These are phyloP conservation scores for Fusarium setosum DNA, from an alignment of 2,329 filamentous ascomycete genomes.

Conservation along the genomic window DNA sequence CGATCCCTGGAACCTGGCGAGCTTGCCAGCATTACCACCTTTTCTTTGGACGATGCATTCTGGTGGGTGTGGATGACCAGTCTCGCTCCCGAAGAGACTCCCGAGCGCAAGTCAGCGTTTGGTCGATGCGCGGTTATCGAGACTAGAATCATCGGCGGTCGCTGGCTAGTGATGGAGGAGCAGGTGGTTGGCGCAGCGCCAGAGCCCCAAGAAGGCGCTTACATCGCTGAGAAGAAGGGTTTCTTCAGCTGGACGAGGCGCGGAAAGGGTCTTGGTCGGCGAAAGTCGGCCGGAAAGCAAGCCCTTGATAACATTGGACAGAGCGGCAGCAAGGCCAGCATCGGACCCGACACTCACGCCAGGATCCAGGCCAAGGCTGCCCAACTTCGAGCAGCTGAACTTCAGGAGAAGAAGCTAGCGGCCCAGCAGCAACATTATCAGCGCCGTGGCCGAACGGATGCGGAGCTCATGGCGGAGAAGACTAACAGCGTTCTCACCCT, in stretches of 20 bases:
- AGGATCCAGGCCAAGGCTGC: conserved; percentile 92
- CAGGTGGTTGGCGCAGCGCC: conserved; percentile 93
- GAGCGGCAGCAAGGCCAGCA: conserved; percentile 80
- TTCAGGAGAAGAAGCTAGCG: conserved; percentile 64
- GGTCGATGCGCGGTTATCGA: conserved; percentile 93
- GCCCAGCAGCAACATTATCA: conserved; percentile 50
- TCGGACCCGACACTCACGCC: conserved; percentile 91
- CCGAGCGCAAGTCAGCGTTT: conserved; percentile 89
- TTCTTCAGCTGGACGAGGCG: conserved; percentile 89
- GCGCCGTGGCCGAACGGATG: conserved; percentile 67
- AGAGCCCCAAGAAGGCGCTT: conserved; percentile 85
- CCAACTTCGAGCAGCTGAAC: conserved; percentile 79
- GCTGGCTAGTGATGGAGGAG: conserved; percentile 96
- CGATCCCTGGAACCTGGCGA: conserved; percentile 86
- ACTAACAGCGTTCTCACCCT: conserved; percentile 92
- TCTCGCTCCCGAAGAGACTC: conserved; percentile 88
- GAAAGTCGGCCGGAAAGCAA: conserved; percentile 77
- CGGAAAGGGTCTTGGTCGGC: conserved; percentile 70
- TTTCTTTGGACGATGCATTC: conserved; percentile 94
- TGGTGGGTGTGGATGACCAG: conserved; percentile 99
- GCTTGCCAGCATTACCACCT: conserved; percentile 87
- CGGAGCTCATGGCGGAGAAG: conserved; percentile 71
- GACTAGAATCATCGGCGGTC: conserved; percentile 81
- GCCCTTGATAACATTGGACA: conserved; percentile 60
- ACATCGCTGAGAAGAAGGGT: conserved; percentile 95